Base-by-base conservation (phyloP, 2,329 filamentous ascomycete genomes). In the Leptographium wingfieldii region DNA sequence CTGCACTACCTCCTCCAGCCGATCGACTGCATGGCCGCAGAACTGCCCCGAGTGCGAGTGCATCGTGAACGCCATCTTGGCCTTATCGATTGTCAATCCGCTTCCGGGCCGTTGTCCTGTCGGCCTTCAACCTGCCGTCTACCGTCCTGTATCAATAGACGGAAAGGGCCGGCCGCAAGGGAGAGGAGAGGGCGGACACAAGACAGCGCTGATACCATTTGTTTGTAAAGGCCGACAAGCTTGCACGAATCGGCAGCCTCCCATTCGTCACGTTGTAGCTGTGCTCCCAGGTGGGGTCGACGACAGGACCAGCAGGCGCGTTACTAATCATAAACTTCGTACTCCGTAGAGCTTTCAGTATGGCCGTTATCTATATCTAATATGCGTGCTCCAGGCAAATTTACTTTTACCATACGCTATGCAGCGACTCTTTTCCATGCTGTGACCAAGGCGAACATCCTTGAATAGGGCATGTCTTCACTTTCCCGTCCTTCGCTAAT, bases 11-110 rank as follows among this genome's bases (percentile, higher is more conserved):
- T 90, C 85, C 72, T 97, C 92, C 11, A 99, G 81, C 25, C 84
- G 80, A 70, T 95, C 84, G 69, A 87, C 84, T 57, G 94, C 94
- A 76, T 99, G 94, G 66, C 87, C 84, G 76, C 94, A 99, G 77
- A 99, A 99, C 72, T 99, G 90, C 64, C 94, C 94, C 46, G 94
- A 97, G 75, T 99, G 94, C 69, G 90, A 95, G 74, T 99, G 94
- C 78, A 97, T 95, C 5, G 94, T 95, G 76, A 95, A 96, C 1
- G 92, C 92, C 94, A 97, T 97, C 19, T 53, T 59, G 56, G 55
- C 33, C 31, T 31, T 31, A 22, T 12, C 7, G 53, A 14, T 29
- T 19, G 56, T 59, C 48, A 52, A 52, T 43, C 22, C 22, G 22
- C 22, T 22, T 22, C 22, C 22, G 22, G 22, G 22, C 22, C 38